Evolutionary conservation across 1,284 basidiomycete species (phyloP).

Genomic region (Sparassis latifolia): DNA sequence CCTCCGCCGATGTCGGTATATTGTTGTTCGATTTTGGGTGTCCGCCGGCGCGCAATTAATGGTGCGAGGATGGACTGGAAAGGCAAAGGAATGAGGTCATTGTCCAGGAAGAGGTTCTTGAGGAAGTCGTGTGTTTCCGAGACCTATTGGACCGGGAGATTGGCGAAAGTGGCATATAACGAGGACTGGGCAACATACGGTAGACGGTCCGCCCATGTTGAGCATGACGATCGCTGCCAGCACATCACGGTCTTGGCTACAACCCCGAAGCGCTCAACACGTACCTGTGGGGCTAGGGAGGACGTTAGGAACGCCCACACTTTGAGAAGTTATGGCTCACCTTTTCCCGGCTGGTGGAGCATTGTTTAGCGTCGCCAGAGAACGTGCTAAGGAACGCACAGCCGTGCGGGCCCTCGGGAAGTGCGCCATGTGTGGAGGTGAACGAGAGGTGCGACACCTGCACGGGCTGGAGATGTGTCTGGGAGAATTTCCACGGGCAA

Average conservation of each 20-base stretch:
- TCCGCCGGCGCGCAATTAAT: slow-evolving; percentile 85
- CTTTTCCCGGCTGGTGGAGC: slow-evolving; percentile 30
- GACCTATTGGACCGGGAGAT: slow-evolving; percentile 40
- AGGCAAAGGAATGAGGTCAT: slow-evolving; percentile 94
- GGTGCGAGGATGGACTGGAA: slow-evolving; percentile 88
- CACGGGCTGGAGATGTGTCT: too few relatives aligned
- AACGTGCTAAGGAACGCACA: slow-evolving; percentile 22
- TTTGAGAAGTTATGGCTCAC: slow-evolving; percentile 15
- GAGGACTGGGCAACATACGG: slow-evolving; percentile 44
- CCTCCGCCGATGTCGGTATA: slow-evolving; percentile 95
- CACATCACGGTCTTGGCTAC: slow-evolving; percentile 1
- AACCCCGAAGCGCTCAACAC: slow-evolving; percentile 8
- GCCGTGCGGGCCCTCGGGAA: slow-evolving; percentile 13
- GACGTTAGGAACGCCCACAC: slow-evolving; percentile 9
- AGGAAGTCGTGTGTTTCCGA: slow-evolving; percentile 87
- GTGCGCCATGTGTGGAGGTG: slow-evolving; percentile 8
- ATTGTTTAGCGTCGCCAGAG: slow-evolving; percentile 30
- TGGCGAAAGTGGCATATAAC: neutral
- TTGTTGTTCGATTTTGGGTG: slow-evolving; percentile 92
- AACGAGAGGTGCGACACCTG: too few relatives aligned
- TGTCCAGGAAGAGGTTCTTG: slow-evolving; percentile 89
- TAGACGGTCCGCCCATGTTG: slow-evolving; percentile 98
- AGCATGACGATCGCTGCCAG: slow-evolving; percentile 87
- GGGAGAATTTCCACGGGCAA: too few relatives aligned
- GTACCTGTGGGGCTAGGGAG: slow-evolving; percentile 54